Conservation (phyloP, 2,329 filamentous ascomycete genomes). For the Simplicillium aogashimaense region DNA sequence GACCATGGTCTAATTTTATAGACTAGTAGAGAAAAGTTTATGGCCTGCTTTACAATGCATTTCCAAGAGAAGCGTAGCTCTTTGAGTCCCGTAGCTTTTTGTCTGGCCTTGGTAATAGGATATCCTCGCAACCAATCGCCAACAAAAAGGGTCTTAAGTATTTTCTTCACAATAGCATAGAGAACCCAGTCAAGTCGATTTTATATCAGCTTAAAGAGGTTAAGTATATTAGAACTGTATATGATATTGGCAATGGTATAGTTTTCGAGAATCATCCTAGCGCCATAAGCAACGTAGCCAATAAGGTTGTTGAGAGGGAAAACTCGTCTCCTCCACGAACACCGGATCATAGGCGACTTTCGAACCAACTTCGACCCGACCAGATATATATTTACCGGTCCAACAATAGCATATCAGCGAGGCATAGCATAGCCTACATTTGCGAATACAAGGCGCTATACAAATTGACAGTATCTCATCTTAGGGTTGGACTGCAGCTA, state of each 20-base stretch:
- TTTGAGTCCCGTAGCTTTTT: constrained; percentile 17
- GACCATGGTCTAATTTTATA: constrained; percentile 18
- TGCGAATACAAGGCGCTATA: constrained; percentile 37
- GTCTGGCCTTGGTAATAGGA: constrained; percentile 11
- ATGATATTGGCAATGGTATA: constrained; percentile 17
- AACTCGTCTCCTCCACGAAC: constrained; percentile 8
- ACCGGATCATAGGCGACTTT: constrained; percentile 9
- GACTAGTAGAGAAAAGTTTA: constrained; percentile 13
- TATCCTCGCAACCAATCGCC: constrained; percentile 9
- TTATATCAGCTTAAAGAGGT: constrained; percentile 16
- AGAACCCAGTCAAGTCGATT: constrained; percentile 19
- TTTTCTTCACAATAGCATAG: constrained; percentile 17
- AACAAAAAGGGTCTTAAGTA: constrained; percentile 19
- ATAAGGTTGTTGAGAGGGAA: constrained; percentile 16
- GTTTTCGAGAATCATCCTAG: constrained; percentile 20
- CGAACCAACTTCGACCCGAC: constrained; percentile 17
- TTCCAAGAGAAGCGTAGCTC: constrained; percentile 11
- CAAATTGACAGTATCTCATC: constrained; percentile 30
- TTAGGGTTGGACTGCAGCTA: constrained; percentile 27
- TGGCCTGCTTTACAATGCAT: constrained; percentile 10
- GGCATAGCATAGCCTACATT: constrained; percentile 17
- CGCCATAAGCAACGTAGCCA: constrained; percentile 14
- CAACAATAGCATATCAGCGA: constrained; percentile 3
- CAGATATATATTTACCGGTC: constrained; percentile 20
- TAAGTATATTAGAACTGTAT: constrained; percentile 9